phyloP scores from a whole-genome alignment of 1,284 basidiomycete species.

The Leccinum pachyderme region DNA sequence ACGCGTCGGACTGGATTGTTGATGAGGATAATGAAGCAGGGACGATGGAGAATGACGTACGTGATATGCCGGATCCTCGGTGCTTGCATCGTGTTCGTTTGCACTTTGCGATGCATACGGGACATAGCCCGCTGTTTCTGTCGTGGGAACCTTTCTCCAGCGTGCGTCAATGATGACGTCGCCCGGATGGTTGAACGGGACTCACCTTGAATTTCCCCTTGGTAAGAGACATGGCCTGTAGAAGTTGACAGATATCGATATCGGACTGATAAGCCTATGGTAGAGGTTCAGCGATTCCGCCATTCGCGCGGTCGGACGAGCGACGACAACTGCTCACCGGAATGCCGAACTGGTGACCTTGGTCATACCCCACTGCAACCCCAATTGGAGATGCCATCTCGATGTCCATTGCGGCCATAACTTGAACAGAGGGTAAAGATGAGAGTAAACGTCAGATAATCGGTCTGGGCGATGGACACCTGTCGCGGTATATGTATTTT shows the following conservation, averaged over 20 bases:
- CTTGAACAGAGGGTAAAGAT: not conserved
- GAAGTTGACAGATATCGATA: constrained; percentile 47
- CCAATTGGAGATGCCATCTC: constrained; percentile 33
- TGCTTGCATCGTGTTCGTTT: constrained; percentile 36
- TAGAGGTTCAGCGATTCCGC: not conserved
- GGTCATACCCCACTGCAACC: constrained; percentile 23
- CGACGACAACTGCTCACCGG: constrained; percentile 16
- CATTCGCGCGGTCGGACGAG: not conserved
- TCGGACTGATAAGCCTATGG: constrained; percentile 30
- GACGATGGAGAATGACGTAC: not conserved
- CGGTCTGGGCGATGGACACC: constrained; percentile 1
- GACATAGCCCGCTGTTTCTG: constrained; percentile 20
- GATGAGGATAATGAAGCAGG: not conserved
- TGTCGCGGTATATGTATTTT: constrained; percentile 27
- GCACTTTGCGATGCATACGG: constrained; percentile 30
- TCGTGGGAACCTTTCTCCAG: constrained; percentile 35
- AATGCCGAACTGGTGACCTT: constrained; percentile 19
- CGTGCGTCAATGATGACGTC: constrained; percentile 15
- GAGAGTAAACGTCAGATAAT: constrained; percentile 18
- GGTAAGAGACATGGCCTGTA: constrained; percentile 48
- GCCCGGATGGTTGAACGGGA: constrained; percentile 2
- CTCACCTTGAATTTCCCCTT: constrained; percentile 34
- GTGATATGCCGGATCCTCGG: constrained; percentile 39
- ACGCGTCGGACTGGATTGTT: constrained; percentile 41
- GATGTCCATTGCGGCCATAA: constrained; percentile 28